A percentile compares a stretch with the other conserved stretches of the same genome.
These are phyloP conservation scores for Cladosporium halotolerans DNA, from an alignment of 2,329 filamentous ascomycete species.

Conservation along the genomic window DNA sequence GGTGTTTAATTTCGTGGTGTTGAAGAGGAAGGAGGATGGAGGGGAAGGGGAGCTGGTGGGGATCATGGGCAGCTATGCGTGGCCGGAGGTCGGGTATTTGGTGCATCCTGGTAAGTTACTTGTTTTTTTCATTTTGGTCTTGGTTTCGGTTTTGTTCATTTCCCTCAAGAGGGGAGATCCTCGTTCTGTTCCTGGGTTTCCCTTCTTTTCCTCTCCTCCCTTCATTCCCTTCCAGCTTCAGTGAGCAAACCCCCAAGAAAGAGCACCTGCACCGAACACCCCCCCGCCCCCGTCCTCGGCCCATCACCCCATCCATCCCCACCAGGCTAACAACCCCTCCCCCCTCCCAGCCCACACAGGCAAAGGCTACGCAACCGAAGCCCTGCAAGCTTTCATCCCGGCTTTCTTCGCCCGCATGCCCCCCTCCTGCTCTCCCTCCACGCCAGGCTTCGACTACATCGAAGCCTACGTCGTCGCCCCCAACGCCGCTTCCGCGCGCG, in stretches of 20 bases:
- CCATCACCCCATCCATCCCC: neutral
- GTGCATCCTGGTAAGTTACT: constrained; percentile 31
- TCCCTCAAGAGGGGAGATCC: neutral
- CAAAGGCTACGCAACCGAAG: constrained; percentile 40
- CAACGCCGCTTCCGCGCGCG: constrained; percentile 50
- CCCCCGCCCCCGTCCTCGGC: neutral
- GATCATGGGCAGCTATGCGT: constrained; percentile 36
- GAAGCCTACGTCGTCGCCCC: constrained; percentile 43
- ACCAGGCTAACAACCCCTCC: neutral
- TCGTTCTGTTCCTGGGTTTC: too few species aligned
- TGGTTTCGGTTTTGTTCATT: neutral
- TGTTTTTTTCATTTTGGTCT: neutral
- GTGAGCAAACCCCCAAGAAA: too few species aligned
- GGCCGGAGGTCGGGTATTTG: constrained; percentile 40
- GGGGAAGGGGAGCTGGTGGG: constrained; percentile 35
- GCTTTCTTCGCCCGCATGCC: constrained; percentile 35
- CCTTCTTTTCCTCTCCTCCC: neutral
- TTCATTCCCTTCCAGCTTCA: neutral
- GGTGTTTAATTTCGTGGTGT: constrained; percentile 53
- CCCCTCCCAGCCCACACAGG: constrained; percentile 22
- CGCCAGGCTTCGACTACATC: constrained; percentile 32
- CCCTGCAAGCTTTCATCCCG: constrained; percentile 36
- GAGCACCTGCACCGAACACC: neutral
- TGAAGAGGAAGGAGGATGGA: neutral
- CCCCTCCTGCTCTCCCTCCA: too few species aligned